These are phyloP conservation scores for Geoglossum cookeanum DNA, from an alignment of 2,329 filamentous ascomycete species.

Conservation along the genomic window DNA sequence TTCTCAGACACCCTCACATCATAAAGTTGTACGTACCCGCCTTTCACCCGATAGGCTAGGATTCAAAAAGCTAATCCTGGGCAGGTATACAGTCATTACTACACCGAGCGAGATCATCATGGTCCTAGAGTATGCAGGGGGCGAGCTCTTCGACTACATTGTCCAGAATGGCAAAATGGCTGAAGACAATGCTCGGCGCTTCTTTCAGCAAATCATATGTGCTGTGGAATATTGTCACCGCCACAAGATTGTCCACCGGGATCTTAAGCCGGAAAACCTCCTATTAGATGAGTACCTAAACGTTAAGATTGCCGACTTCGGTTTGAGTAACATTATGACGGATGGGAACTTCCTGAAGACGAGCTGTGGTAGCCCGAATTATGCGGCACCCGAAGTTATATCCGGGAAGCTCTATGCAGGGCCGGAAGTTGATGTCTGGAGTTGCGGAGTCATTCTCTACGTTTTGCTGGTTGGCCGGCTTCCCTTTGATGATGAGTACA, in stretches of 20 bases:
- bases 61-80: slow-evolving; percentile 1
- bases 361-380: slow-evolving; percentile 94
- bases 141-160: slow-evolving; percentile 95
- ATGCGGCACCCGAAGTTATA: slow-evolving; percentile 93
- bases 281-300: slow-evolving; percentile 89
- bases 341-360: slow-evolving; percentile 98
- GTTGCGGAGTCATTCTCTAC: slow-evolving; percentile 79
- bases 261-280: slow-evolving; percentile 92
- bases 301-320: slow-evolving; percentile 98
- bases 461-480: slow-evolving; percentile 64
- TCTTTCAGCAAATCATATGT: slow-evolving; percentile 98
- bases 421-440: slow-evolving; percentile 97
- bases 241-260: slow-evolving; percentile 96
- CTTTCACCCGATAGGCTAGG: background rate
- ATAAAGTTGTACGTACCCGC: slow-evolving; percentile 65
- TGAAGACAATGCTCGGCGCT: slow-evolving; percentile 82
- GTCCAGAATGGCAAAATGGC: slow-evolving; percentile 83
- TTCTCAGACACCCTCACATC: slow-evolving; percentile 91
- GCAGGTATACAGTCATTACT: slow-evolving; percentile 87
- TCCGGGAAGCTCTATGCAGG: slow-evolving; percentile 94
- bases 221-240: slow-evolving; percentile 97
- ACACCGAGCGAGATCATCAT: slow-evolving; percentile 91
- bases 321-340: slow-evolving; percentile 98
- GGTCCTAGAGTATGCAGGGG: slow-evolving; percentile 94
- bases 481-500: slow-evolving; percentile 97